phyloP scores from a whole-genome alignment of 495 filamentous ascomycete species.

The Trichoderma erinaceum region DNA sequence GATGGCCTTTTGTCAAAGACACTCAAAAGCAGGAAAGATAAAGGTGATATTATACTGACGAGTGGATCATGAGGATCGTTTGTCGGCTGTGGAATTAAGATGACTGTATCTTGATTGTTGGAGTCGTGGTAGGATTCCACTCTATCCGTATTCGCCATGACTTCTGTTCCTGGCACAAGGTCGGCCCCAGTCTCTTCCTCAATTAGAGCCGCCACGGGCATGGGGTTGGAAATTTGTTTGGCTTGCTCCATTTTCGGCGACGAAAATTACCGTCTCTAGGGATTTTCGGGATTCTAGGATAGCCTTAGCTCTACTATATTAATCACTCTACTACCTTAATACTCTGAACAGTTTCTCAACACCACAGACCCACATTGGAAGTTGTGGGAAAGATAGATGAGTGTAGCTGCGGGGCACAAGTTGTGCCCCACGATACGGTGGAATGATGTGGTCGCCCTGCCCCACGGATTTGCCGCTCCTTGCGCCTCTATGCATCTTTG shows the following conservation, averaged over 20 bases:
- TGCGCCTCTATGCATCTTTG: background rate
- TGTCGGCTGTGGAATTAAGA: slow-evolving; percentile 50
- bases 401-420: background rate
- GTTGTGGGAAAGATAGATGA: background rate
- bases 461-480: background rate
- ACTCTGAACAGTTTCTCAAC: background rate
- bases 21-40: background rate
- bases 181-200: background rate
- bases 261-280: background rate
- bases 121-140: background rate
- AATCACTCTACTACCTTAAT: background rate
- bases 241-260: background rate
- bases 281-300: background rate
- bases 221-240: background rate
- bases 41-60: slow-evolving; percentile 2
- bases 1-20: background rate
- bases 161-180: background rate
- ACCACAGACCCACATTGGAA: background rate
- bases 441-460: background rate
- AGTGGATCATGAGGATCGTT: slow-evolving; percentile 50
- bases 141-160: background rate
- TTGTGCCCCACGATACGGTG: background rate
- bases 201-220: background rate
- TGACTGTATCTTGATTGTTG: slow-evolving; percentile 19
- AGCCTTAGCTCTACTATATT: background rate